Base-by-base conservation (phyloP, 2,329 filamentous ascomycete genomes). In the Amesomyces nigricolor region DNA sequence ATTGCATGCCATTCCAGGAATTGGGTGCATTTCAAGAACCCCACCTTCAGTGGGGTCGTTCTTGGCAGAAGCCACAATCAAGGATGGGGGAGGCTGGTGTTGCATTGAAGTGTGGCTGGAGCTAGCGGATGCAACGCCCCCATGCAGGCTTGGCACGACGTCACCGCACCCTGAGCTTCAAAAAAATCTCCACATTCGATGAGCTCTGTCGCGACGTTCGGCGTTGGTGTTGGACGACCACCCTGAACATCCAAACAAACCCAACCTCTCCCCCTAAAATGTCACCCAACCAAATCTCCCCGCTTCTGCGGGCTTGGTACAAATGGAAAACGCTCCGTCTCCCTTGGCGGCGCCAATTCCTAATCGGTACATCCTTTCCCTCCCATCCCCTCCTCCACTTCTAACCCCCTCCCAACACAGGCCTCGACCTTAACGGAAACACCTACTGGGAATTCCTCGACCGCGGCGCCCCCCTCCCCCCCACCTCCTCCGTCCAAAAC, bases 381-480 rank as follows among this genome's bases (percentile, higher is more conserved):
- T 51, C 46, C 16, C 51, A 14, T 50, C 19, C 52, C 37, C 29
- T 29, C 50, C 26, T 42, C 43, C 22, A 30, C 48, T 7, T 2
- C 38, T 49, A 30, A 51, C 37, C 35, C 39, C 26, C n/a, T 11
- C 19, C 11, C 26, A 40, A 16, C 30, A 19, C 60, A 86, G 83
- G 84, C 61, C 75, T 79, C 63, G 84, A 87, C 66, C 80, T 86
- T 56, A 66, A 80, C 22, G 82, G 83, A 53, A 86, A 87, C 71
- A 86, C 83, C 4, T 87, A 80, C 73, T 87, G 84, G 83, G 81
- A 86, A 64, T 86, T 87, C 70, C 76, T 76, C 56, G 78, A 84
- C 61, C 63, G 70, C 6, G 73, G 75, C 53, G 70, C 63, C 45
- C 49, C 10, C 56, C 68, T 37, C 70, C 73, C 5, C 39, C 44